phyloP scores from a whole-genome alignment of 169 alveolate species.

The Plasmodium gonderi region DNA sequence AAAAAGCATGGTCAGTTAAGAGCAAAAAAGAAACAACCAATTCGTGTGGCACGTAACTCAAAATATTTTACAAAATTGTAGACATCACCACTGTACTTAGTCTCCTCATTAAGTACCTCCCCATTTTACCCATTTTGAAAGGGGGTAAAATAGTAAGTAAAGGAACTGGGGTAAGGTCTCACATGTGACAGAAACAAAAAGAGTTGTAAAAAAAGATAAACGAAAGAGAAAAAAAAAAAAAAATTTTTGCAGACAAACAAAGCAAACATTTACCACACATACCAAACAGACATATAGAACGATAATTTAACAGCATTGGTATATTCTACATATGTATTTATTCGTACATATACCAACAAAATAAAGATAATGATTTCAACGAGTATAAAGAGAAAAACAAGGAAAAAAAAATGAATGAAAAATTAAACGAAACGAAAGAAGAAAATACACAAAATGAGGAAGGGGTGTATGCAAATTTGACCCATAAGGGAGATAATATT shows the following conservation, averaged over 20 bases:
- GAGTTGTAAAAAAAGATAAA: no score
- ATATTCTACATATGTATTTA: neutral
- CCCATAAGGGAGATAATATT: neutral
- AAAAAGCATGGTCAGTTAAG: neutral
- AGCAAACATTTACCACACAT: no score
- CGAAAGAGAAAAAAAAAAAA: no score
- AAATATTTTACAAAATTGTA: neutral
- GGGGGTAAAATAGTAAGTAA: neutral
- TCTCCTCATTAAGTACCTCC: neutral
- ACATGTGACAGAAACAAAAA: no score
- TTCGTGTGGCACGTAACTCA: neutral
- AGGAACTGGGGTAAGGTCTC: no score
- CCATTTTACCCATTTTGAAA: neutral
- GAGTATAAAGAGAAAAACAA: no score
- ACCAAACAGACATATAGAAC: no score
- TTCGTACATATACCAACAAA: neutral
- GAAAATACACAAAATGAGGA: neutral
- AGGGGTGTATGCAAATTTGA: neutral
- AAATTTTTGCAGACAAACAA: no score
- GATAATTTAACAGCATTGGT: no score
- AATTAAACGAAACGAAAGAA: neutral
- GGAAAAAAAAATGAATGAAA: slow-evolving; percentile 4
- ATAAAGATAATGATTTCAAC: neutral
- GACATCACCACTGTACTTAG: neutral
- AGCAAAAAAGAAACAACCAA: neutral